Evolutionary conservation across 306 rosid species (phyloP).

Genomic region (Acacia melanoxylon): DNA sequence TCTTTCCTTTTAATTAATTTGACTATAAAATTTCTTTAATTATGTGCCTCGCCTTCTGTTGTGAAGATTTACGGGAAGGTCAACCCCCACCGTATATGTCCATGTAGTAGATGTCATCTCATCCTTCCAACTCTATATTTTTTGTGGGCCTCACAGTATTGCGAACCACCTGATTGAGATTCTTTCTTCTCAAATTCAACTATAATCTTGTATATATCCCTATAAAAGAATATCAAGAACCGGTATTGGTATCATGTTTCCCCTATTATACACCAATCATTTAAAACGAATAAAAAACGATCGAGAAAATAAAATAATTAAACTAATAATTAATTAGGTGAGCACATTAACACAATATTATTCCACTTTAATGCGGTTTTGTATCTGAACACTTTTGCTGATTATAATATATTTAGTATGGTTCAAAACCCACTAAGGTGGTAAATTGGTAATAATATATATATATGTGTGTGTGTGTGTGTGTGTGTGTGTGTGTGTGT

Average conservation of each 20-base stretch:
- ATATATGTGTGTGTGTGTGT: no score
- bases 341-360: conserved; percentile 26
- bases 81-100: conserved; percentile 19
- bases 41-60: not conserved
- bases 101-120: not conserved
- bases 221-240: conserved; percentile 22
- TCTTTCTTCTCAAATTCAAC: conserved; percentile 23
- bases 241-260: conserved; percentile 5
- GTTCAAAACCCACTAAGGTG: conserved; percentile 12
- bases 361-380: conserved; percentile 1
- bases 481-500: no score
- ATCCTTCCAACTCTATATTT: conserved; percentile 5
- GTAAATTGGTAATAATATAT: not conserved
- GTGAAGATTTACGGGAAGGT: not conserved
- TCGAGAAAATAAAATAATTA: conserved; percentile 2
- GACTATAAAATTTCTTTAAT: not conserved
- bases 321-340: not conserved
- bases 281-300: not conserved
- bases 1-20: not conserved
- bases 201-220: not conserved
- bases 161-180: conserved; percentile 33
- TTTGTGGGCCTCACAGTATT: conserved; percentile 28
- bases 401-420: not conserved
- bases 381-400: not conserved
- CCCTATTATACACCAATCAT: conserved; percentile 3